These are phyloP conservation scores for Seiridium unicorne DNA, from an alignment of 2,329 filamentous ascomycete genomes.

Conservation along the genomic window DNA sequence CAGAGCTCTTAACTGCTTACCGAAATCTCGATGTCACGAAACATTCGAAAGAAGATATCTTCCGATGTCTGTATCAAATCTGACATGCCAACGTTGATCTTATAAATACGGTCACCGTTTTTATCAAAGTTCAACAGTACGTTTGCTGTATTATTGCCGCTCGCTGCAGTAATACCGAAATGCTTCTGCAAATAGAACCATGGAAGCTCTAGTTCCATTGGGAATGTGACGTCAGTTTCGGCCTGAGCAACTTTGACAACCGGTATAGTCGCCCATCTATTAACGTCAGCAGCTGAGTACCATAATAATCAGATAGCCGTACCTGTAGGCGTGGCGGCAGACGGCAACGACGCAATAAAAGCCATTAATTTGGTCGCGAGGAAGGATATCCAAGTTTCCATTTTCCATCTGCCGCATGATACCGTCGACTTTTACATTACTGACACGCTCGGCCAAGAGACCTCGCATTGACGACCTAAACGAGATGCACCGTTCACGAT, in stretches of 20 bases:
- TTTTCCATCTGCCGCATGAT: constrained; percentile 9
- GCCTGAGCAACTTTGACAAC: neutral
- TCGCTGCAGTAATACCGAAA: neutral
- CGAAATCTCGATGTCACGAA: constrained; percentile 15
- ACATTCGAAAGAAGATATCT: constrained; percentile 28
- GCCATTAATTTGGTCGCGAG: constrained; percentile 29
- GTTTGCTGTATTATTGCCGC: neutral
- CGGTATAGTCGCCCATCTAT: neutral
- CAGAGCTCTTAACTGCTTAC: no score
- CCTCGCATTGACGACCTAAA: neutral
- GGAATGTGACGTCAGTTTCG: neutral
- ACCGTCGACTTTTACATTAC: neutral
- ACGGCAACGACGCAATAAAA: constrained; percentile 30
- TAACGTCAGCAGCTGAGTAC: no score
- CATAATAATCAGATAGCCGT: constrained; percentile 24
- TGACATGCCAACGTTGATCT: constrained; percentile 29
- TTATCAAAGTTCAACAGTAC: constrained; percentile 21
- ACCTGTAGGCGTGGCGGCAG: constrained; percentile 32
- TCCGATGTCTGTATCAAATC: constrained; percentile 23
- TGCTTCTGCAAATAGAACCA: neutral
- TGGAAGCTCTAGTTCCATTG: neutral
- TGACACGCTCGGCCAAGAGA: neutral
- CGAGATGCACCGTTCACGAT: neutral
- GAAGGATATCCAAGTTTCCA: constrained; percentile 23
- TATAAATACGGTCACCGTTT: constrained; percentile 17